Evolutionary conservation across 2,329 filamentous ascomycete species (phyloP), one percentile per base, ranked within the genome.

Genomic region (Talaromyces sp.): DNA sequence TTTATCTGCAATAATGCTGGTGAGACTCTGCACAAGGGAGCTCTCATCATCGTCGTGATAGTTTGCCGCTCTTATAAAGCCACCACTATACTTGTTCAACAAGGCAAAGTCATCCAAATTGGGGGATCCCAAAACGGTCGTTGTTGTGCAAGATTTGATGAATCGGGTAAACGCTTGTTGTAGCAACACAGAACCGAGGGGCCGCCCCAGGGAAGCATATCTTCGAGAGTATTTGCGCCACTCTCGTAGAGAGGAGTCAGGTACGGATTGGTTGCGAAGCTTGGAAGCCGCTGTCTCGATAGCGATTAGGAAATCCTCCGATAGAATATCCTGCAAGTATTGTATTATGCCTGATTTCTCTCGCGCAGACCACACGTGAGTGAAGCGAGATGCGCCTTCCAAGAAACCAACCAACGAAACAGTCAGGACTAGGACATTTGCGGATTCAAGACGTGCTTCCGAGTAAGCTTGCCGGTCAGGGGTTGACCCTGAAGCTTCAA

Each of bases 331-430:
- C 57, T 87, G 87, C 35, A 96, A 76, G 54, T 86, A 83, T 62
- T 89, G 84, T 17, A 97, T 84, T 53, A 97, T 76, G 3, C 83
- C 81, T 29, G 95, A 76, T 57, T 92, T 86, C 65, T 94, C 89
- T 3, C 85, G 83, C 1, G 88, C 80, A 61, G 80, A 86, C 91
- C 92, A 99, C 67, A 97, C 93, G 63, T 88, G 84, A 10, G 88
- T 85, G 70, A 92, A 86, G 6, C 86, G 85, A 3, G 92, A 87
- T 3, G 89, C 88, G 24, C 92, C 92, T 69, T 93, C 86, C 57
- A 99, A 77, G 70, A 99, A 97, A 0, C 94, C 95, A 26, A 96
- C 77, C n/a, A 99, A 79, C 0, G 93, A 93, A 54, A 96, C 85
- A 7, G 89, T 85, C 65, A 96, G 85, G 19, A 89, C 91, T 57